These are phyloP conservation scores for Venturia carpophila DNA, from an alignment of 2,329 filamentous ascomycete genomes.

Conservation along the genomic window DNA sequence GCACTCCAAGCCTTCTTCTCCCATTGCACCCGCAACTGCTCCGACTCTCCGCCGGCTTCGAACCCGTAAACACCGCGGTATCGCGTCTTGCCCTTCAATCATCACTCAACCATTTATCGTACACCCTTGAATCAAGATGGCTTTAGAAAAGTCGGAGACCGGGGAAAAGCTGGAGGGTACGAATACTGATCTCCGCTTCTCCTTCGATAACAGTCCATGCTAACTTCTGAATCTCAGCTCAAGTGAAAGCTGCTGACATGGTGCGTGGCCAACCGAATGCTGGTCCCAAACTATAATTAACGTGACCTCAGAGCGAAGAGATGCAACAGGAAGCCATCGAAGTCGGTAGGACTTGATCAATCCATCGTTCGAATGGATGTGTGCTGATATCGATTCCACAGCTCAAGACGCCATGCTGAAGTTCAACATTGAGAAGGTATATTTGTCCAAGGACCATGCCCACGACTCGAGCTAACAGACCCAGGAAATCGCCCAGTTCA, in stretches of 20 bases:
- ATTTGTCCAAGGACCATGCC: constrained; percentile 6
- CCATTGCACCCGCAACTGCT: background rate
- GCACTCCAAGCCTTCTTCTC: background rate
- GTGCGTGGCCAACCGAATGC: constrained; percentile 45
- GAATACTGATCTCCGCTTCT: constrained; percentile 22
- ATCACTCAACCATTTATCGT: background rate
- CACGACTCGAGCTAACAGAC: constrained; percentile 7
- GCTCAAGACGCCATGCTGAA: constrained; percentile 66
- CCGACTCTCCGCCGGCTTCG: background rate
- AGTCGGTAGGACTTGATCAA: constrained; percentile 60
- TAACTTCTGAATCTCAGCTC: constrained; percentile 51
- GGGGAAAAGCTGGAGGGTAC: constrained; percentile 55
- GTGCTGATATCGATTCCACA: constrained; percentile 28
- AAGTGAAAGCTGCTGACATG: constrained; percentile 98
- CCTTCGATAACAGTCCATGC: constrained; percentile 20
- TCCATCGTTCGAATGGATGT: background rate
- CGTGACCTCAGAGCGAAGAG: constrained; percentile 68
- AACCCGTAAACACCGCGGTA: background rate
- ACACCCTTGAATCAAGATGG: constrained; percentile 24
- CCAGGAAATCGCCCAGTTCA: constrained; percentile 89
- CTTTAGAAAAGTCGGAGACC: constrained; percentile 28
- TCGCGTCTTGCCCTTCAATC: background rate
- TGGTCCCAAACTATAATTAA: constrained; percentile 19
- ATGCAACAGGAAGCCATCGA: constrained; percentile 96
- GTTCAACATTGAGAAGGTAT: constrained; percentile 63